Evolutionary conservation across 2,329 filamentous ascomycete genomes (phyloP).

Genomic region (Podosphaera fusca): DNA sequence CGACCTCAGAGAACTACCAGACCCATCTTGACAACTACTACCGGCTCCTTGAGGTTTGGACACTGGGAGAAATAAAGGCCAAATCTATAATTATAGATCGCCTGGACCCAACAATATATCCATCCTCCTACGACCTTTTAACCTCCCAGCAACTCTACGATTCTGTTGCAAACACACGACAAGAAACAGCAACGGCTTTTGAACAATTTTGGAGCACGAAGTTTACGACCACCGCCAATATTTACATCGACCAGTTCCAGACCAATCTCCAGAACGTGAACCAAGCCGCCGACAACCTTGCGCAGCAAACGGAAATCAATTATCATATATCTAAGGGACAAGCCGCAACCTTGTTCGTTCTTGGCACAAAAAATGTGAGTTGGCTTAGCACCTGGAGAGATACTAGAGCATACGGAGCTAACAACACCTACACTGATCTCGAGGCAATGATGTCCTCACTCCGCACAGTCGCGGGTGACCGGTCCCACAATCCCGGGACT

Average conservation of each 20-base stretch:
- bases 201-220: no score
- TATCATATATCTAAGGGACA: not conserved
- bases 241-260: not conserved
- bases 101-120: not conserved
- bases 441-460: not conserved
- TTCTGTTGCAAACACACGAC: no score
- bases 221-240: no score
- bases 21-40: not conserved
- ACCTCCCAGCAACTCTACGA: not conserved
- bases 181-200: no score
- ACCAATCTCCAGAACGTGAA: not conserved
- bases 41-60: not conserved
- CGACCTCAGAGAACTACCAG: no score
- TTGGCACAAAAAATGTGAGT: not conserved
- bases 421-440: not conserved
- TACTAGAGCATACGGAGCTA: not conserved
- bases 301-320: not conserved
- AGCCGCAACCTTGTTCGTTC: not conserved
- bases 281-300: not conserved
- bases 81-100: not conserved
- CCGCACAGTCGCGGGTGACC: not conserved
- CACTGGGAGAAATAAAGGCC: not conserved
- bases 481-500: not conserved
- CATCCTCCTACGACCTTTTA: not conserved
- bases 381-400: not conserved